These are phyloP conservation scores for Mariannaea sp. DNA, from an alignment of 2,329 filamentous ascomycete genomes.

Conservation along the genomic window DNA sequence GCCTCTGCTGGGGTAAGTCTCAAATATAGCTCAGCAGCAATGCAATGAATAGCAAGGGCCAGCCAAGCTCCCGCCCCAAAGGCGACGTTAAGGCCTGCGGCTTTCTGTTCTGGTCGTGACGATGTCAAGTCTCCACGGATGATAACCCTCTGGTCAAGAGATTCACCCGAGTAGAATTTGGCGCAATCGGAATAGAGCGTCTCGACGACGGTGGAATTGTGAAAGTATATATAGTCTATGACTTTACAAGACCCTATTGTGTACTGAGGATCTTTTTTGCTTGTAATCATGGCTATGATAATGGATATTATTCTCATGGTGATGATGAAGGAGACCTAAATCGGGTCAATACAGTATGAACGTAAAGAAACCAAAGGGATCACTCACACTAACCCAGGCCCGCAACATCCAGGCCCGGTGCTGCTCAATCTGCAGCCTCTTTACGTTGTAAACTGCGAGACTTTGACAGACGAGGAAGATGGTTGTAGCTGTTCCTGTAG, in stretches of 20 bases:
- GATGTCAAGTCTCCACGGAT: constrained; percentile 42
- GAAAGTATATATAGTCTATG: constrained; percentile 48
- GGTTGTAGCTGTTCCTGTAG: constrained; percentile 50
- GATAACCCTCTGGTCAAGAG: constrained; percentile 19
- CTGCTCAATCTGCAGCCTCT: constrained; percentile 64
- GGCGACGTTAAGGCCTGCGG: constrained; percentile 49
- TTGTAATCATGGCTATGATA: constrained; percentile 52
- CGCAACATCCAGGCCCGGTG: constrained; percentile 69
- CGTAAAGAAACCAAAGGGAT: too few relatives aligned
- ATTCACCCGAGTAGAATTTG: constrained; percentile 41
- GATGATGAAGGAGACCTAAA: too few relatives aligned
- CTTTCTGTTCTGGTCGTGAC: constrained; percentile 39
- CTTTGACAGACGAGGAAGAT: constrained; percentile 49
- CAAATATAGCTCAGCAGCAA: constrained; percentile 56
- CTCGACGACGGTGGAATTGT: constrained; percentile 37
- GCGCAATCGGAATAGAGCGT: constrained; percentile 52
- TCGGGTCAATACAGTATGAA: neutral
- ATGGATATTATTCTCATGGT: too few relatives aligned
- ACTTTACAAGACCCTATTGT: constrained; percentile 51
- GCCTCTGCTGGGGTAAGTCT: constrained; percentile 58
- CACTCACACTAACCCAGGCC: constrained; percentile 53
- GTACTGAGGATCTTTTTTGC: constrained; percentile 36
- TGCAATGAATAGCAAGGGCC: constrained; percentile 54
- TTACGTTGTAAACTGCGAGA: constrained; percentile 61
- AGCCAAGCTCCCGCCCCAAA: constrained; percentile 62